These are phyloP conservation scores for Metahyphopichia silvanorum DNA, from an alignment of 805 yeast species.

Conservation along the genomic window DNA sequence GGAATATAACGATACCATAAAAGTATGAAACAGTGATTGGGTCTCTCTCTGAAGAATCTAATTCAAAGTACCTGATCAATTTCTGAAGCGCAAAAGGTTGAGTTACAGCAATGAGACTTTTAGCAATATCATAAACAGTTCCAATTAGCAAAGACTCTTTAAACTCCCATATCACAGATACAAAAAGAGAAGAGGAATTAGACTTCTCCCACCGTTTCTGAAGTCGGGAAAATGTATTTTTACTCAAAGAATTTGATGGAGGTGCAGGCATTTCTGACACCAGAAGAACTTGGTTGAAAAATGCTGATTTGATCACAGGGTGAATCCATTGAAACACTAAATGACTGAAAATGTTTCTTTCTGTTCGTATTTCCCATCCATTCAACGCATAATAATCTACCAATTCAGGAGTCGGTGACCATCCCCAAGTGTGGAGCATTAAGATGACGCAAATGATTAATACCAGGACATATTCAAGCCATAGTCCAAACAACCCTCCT, in stretches of 20 bases:
- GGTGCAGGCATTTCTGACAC: constrained; percentile 8
- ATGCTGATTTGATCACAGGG: constrained; percentile 9
- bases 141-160: background rate
- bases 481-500: background rate
- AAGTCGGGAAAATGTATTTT: constrained; percentile 9
- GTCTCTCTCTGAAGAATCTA: constrained; percentile 5
- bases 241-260: constrained; percentile 2
- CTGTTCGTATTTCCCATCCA: constrained; percentile 7
- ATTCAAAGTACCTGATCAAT: constrained; percentile 8
- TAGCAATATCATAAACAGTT: constrained; percentile 6
- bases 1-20: constrained; percentile 14
- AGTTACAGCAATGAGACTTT: background rate
- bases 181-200: background rate
- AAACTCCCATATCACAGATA: background rate
- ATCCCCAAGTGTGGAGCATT: constrained; percentile 1
- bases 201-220: constrained; percentile 11
- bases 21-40: background rate
- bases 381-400: constrained; percentile 4
- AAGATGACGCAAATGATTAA: background rate
- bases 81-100: constrained; percentile 5
- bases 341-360: constrained; percentile 11
- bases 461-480: constrained; percentile 1
- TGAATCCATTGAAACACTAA: constrained; percentile 16
- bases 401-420: constrained; percentile 4
- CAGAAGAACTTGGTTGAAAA: constrained; percentile 8